Evolutionary conservation across 2,329 filamentous ascomycete species (phyloP), one percentile per base, ranked within the genome.

Genomic region (Colletotrichum magnum): DNA sequence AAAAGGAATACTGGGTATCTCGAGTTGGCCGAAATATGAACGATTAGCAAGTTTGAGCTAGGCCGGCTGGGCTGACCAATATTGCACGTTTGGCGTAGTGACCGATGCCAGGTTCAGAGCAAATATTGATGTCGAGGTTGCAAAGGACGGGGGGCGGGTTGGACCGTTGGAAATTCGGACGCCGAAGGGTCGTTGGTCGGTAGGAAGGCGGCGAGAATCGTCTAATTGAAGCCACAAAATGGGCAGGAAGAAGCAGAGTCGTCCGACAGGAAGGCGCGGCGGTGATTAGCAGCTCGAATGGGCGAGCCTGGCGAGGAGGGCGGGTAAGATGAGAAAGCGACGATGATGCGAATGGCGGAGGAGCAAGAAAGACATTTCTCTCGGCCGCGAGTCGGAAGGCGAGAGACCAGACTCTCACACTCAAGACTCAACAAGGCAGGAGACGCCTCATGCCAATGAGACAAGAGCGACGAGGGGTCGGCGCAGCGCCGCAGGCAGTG

Each of bases 391-490:
- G 50, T 65, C 21, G 66, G 21, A 56, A 59, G 24, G 41, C 53
- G 26, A 43, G 52, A 48, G 18, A 36, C 32, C 32, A 36, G 7
- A 32, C 28, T 32, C 28, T 32, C 28, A 9, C 28, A 32, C 7
- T 32, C 28, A 36, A 10, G 32, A 36, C 24, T 48, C 48, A 60
- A 47, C 32, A 58, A 36, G 56, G 43, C 43, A 59, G 50, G 48
- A 47, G 60, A 26, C 64, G 59, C 64, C 61, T 56, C 60, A 65
- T 50, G 61, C 32, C 54, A 58, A 57, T 45, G 61, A 64, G 50
- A 64, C 65, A 64, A 28, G 39, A 12, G 61, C 53, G 60, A 68
- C 65, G 65, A 64, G 65, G 32, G 53, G 53, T 58, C 43, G 54
- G 43, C 41, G 65, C 53, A 68, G 65, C 32, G 54, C 32, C 32